phyloP scores from a whole-genome alignment of 371 early-diverging fungal species.

The Saksenaea oblongispora region DNA sequence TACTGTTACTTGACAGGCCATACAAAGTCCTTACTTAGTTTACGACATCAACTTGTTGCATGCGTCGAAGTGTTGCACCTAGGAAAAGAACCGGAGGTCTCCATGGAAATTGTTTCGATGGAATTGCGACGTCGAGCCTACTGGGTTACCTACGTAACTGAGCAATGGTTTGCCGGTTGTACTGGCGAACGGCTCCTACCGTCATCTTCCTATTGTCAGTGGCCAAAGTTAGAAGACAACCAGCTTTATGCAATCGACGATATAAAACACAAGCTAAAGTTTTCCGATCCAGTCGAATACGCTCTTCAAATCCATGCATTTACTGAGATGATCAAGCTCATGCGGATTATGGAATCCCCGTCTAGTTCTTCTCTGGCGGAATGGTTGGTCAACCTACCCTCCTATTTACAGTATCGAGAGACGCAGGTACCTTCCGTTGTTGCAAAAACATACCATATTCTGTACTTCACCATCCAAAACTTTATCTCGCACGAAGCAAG shows the following conservation, averaged over 20 bases:
- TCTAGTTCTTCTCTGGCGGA: slow-evolving; percentile 17
- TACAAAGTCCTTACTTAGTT: slow-evolving; percentile 18
- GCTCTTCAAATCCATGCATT: slow-evolving; percentile 26
- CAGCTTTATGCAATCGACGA: slow-evolving; percentile 18
- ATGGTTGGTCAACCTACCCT: slow-evolving; percentile 31
- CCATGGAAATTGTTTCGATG: not conserved
- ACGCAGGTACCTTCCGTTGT: slow-evolving; percentile 19
- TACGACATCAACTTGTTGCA: slow-evolving; percentile 23
- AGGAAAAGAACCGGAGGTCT: slow-evolving; percentile 10
- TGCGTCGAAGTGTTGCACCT: slow-evolving; percentile 12
- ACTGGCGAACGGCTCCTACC: slow-evolving; percentile 9
- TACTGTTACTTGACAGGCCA: slow-evolving; percentile 36
- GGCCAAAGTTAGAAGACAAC: slow-evolving; percentile 30
- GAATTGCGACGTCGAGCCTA: slow-evolving; percentile 32
- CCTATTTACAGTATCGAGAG: slow-evolving; percentile 27
- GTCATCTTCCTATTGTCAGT: slow-evolving; percentile 17
- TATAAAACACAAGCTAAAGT: not conserved
- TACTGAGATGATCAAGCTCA: slow-evolving; percentile 25
- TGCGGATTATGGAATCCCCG: slow-evolving; percentile 20
- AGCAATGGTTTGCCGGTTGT: slow-evolving; percentile 29
- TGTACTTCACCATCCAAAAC: slow-evolving; percentile 37
- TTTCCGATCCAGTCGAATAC: slow-evolving; percentile 2
- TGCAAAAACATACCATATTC: slow-evolving; percentile 25
- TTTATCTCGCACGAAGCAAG: not conserved
- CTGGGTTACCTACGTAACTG: slow-evolving; percentile 32